These are phyloP conservation scores for Coniochaeta ligniaria DNA, from an alignment of 2,329 filamentous ascomycete species.

Conservation along the genomic window DNA sequence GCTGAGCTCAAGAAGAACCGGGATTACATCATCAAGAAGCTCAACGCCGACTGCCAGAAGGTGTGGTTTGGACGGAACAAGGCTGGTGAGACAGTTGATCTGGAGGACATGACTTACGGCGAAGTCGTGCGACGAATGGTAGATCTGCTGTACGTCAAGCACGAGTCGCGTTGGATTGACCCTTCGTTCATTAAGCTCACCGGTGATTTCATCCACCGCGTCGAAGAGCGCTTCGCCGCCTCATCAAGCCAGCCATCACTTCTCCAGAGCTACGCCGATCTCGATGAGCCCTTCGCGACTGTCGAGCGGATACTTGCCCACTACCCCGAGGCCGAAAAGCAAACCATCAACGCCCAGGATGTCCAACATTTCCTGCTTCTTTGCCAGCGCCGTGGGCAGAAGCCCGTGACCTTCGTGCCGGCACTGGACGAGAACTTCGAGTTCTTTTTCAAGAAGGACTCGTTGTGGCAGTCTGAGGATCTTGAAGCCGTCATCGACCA, in stretches of 20 bases:
- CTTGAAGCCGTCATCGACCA: slow-evolving; percentile 92
- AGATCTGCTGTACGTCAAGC: slow-evolving; percentile 84
- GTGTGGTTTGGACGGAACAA: slow-evolving; percentile 91
- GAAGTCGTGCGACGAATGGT: slow-evolving; percentile 84
- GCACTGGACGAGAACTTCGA: slow-evolving; percentile 96
- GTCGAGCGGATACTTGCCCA: slow-evolving; percentile 72
- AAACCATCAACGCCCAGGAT: slow-evolving; percentile 97
- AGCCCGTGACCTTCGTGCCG: slow-evolving; percentile 94
- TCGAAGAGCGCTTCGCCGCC: slow-evolving; percentile 93
- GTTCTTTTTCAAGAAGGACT: slow-evolving; percentile 99
- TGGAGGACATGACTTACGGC: slow-evolving; percentile 93
- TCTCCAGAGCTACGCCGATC: slow-evolving; percentile 83
- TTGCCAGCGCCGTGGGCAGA: slow-evolving; percentile 86
- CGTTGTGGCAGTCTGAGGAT: slow-evolving; percentile 97
- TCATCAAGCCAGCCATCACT: slow-evolving; percentile 65
- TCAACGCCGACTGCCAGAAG: slow-evolving; percentile 95
- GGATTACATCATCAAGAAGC: slow-evolving; percentile 87
- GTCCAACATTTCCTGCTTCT: slow-evolving; percentile 94
- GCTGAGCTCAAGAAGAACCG: slow-evolving; percentile 82
- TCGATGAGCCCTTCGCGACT: slow-evolving; percentile 71
- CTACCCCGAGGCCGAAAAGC: slow-evolving; percentile 80
- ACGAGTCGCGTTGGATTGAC: slow-evolving; percentile 89
- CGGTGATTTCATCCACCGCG: slow-evolving; percentile 90
- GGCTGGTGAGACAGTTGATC: slow-evolving; percentile 70
- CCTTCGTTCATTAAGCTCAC: slow-evolving; percentile 74